Base-by-base conservation (phyloP, 345 rosid species). In the Odontarrhena argentea region DNA sequence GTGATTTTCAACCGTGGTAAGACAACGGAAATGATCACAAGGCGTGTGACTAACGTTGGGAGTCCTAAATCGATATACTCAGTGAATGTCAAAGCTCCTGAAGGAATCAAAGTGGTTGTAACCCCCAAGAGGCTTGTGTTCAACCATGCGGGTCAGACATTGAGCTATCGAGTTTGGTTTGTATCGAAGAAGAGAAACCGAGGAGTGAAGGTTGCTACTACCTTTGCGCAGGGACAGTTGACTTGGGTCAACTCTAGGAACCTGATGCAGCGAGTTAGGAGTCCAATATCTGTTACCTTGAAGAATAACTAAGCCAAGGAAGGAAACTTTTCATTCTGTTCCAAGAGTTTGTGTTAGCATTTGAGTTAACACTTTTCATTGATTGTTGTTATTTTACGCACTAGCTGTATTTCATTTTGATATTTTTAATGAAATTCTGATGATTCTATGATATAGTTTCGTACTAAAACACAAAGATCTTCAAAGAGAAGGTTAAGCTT, bases 261-360 rank as follows among this genome's bases (percentile, higher is more conserved):
- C 49, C 55, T 62, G 46, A 70, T 75, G 74, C 80, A 81, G 69
- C 69, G 82, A 71, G 93, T 89, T 54, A 83, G 80, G 60, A 92
- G 96, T 61, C 96, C 98, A 74, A 85, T 92, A 67, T 85, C 97
- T 15, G 91, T 89, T 66, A 87, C 91, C 10, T 85, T 89, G 84
- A 86, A 75, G 76, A 75, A 65, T 62, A 70, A 49, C 36, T 62
- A 44, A 74, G 62, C 53, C 62, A 45, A 25, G 0, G 1, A 37
- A 14, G 54, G 22, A 46, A 52, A 42, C 32, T 6, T 40, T 60
- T 40, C 43, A 36, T 34, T 58, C 46, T 51, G 46, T 60, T 63
- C 66, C 43, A 58, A 43, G 10, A 46, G 53, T 40, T 48, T 56
- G 11, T 46, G 35, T 14, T 59, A 36, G 63, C 69, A 9, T 56